Conservation (phyloP, 306 rosid genomes). For the Benincasa hispida region DNA sequence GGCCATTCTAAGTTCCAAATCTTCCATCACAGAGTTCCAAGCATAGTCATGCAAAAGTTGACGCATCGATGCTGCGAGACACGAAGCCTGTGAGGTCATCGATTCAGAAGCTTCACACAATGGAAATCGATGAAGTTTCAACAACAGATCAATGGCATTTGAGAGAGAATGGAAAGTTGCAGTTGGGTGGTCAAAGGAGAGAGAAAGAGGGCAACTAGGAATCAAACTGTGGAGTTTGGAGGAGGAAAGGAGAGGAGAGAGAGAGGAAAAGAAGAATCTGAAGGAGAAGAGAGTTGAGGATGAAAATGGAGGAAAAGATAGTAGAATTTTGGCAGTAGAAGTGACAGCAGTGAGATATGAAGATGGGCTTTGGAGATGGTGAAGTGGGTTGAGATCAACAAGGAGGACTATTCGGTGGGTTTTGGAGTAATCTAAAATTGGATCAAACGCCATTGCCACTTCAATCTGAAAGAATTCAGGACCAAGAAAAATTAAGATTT, state of each 20-base stretch:
- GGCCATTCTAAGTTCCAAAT: not conserved
- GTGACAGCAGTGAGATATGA: not conserved
- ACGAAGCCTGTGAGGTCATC: not conserved
- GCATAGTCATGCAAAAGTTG: not conserved
- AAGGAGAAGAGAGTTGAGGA: not conserved
- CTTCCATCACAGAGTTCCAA: not conserved
- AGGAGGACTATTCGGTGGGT: not conserved
- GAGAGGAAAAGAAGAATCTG: not conserved
- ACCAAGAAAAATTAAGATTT: not conserved
- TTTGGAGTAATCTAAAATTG: not conserved
- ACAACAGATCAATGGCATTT: not conserved
- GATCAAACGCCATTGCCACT: conserved; percentile 24
- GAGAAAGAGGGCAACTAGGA: not conserved
- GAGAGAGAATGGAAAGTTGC: not conserved
- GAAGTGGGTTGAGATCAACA: not conserved
- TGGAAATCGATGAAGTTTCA: not conserved
- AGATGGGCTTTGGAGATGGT: not conserved
- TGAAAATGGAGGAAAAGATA: not conserved
- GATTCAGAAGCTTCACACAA: not conserved
- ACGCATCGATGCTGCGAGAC: not conserved
- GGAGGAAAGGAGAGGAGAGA: not conserved
- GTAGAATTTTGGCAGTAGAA: not conserved
- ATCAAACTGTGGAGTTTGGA: not conserved
- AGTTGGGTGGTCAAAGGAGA: not conserved
- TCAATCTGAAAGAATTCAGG: conserved; percentile 51